phyloP scores from a whole-genome alignment of 345 rosid genomes.

The Geranium rotundifolium region DNA sequence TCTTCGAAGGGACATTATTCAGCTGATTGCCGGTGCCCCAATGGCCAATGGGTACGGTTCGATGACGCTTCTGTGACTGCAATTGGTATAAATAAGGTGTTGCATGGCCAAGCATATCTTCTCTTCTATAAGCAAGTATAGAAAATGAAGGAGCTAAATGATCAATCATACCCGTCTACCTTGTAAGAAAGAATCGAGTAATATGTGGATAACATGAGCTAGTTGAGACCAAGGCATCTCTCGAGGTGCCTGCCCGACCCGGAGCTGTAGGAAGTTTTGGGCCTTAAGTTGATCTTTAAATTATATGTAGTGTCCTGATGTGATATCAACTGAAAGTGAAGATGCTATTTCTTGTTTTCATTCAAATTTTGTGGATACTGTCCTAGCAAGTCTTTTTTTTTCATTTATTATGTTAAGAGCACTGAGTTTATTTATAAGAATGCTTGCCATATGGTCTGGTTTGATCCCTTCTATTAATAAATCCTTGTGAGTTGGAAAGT shows the following conservation, averaged over 20 bases:
- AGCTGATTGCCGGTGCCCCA: constrained; percentile 56
- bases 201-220: too few relatives aligned
- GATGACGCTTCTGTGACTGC: constrained; percentile 72
- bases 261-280: neutral
- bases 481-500: too few relatives aligned
- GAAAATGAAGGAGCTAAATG: constrained; percentile 3
- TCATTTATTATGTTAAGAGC: too few relatives aligned
- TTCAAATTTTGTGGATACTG: neutral
- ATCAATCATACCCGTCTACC: neutral
- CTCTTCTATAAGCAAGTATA: constrained; percentile 80
- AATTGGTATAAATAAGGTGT: constrained; percentile 51
- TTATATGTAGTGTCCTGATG: neutral
- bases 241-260: too few relatives aligned
- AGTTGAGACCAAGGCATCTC: too few relatives aligned
- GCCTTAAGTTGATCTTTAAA: neutral
- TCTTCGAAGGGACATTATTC: constrained; percentile 94
- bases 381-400: too few relatives aligned
- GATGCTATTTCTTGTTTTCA: neutral
- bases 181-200: too few relatives aligned
- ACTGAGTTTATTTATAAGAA: too few relatives aligned
- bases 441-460: too few relatives aligned
- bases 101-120: constrained; percentile 90
- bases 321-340: neutral
- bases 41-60: constrained; percentile 72
- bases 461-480: too few relatives aligned